Evolutionary conservation across 1,284 basidiomycete species (phyloP).

Genomic region (Ceratobasidium papillatum): DNA sequence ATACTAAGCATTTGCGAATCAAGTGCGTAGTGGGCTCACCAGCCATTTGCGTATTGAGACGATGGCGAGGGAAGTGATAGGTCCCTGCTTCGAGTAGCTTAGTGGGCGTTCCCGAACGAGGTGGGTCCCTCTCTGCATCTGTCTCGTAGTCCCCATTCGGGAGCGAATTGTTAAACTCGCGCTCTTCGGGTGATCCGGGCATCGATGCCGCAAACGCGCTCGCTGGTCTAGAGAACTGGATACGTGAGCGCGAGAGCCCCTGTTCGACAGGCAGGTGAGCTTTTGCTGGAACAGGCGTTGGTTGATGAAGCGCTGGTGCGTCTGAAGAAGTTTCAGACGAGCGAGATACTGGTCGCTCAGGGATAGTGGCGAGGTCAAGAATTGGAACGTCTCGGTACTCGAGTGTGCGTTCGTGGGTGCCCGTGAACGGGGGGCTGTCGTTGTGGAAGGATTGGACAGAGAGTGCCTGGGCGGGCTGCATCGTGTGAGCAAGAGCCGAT

Average conservation of each 20-base stretch:
- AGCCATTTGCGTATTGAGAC: conserved; percentile 54
- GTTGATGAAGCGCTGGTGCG: neutral
- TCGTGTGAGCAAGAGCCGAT: neutral
- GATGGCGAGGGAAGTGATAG: conserved; percentile 55
- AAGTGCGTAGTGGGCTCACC: conserved; percentile 49
- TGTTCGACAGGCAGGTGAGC: conserved; percentile 17
- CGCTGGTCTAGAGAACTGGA: conserved; percentile 18
- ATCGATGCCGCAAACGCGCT: conserved; percentile 29
- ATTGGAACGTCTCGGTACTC: conserved; percentile 40
- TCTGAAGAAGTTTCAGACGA: neutral
- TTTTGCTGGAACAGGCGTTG: conserved; percentile 10
- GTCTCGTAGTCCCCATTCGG: conserved; percentile 31
- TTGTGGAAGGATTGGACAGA: conserved; percentile 45
- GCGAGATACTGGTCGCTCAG: neutral
- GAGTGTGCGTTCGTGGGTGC: conserved; percentile 40
- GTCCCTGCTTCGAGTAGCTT: conserved; percentile 34
- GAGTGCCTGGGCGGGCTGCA: conserved; percentile 43
- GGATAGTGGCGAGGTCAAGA: conserved; percentile 26
- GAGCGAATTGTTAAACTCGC: conserved; percentile 24
- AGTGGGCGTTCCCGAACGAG: conserved; percentile 36
- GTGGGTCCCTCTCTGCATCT: conserved; percentile 8
- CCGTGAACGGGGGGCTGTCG: conserved; percentile 44
- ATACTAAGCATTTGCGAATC: neutral
- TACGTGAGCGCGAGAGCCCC: neutral
- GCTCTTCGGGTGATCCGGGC: conserved; percentile 24